Base-by-base conservation (phyloP, 192 early-diverging fungal genomes). In the Gamsiella multidivaricata region DNA sequence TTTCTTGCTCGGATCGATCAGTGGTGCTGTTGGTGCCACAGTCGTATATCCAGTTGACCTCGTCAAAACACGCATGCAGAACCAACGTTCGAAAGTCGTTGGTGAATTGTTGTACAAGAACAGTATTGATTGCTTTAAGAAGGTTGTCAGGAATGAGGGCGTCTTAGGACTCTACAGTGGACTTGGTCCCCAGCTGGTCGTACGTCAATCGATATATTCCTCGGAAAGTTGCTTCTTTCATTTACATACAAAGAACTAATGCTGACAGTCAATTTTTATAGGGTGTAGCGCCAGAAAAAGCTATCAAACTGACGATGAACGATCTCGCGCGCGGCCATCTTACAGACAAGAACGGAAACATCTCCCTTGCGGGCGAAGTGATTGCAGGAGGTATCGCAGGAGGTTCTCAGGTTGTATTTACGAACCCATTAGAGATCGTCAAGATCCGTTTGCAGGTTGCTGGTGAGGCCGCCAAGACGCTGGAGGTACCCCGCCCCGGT, bases 21-120 rank as follows among this genome's bases (percentile, higher is more conserved):
- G 93, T 68, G 97, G 97, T 71, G 94, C 95, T 25, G 89, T 97
- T 37, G 97, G 97, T 31, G 97, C 97, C 6, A 93, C 94, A 6
- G 90, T 89, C 50, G 96, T 99, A n/a, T 99, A 97, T 78, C 97
- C 97, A n/a, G 96, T 99, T 58, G 97, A 99, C 86, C 78, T 99
- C 46, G 96, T 97, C 63, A 99, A 99, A 82, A 99, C 97, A 3
- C 89, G 97, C 46, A 97, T 99, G 96, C 97, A 99, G 75, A 99
- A 97, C 81, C 97, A 99, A 80, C 88, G 95, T 29, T 90, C 90
- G 31, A 90, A 91, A 34, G 91, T 97, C 14, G 95, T 96, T 33
- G 96, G 95, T 28, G 93, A 96, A 80, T 76, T 94, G 61, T 69
- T 95, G 61, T 99, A 99, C 87, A 95, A 94, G 82, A 99, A 97